A percentile compares a stretch with the other conserved stretches of the same genome.
phyloP scores from a whole-genome alignment of 257 asterid genomes.

The Pogostemon cablin region DNA sequence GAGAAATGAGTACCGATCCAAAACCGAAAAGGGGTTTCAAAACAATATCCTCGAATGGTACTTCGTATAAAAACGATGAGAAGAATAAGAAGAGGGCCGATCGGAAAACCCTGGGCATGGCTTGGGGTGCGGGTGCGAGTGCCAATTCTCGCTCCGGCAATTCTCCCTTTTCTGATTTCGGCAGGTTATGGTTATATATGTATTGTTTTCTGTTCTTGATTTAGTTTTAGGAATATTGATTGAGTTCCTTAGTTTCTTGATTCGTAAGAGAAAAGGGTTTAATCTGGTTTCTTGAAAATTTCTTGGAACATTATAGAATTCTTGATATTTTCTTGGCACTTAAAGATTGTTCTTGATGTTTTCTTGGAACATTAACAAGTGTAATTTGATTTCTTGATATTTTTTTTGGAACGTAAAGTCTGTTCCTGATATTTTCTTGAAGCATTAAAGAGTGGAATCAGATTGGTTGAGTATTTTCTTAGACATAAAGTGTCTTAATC shows the following conservation, averaged over 20 bases:
- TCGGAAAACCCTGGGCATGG: constrained; percentile 83
- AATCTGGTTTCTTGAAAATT: no score
- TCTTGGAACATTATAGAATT: no score
- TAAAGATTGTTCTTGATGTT: no score
- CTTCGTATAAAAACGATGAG: no score
- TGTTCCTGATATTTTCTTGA: neutral
- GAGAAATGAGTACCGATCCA: constrained; percentile 52
- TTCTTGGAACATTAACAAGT: no score
- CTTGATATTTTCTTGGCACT: neutral
- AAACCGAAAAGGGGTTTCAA: constrained; percentile 35
- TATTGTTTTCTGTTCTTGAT: neutral
- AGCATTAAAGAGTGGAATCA: neutral
- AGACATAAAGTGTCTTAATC: neutral
- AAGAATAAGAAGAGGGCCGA: constrained; percentile 53
- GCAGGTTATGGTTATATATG: constrained; percentile 49
- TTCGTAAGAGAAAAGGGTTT: no score
- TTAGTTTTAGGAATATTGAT: neutral
- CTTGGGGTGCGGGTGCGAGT: constrained; percentile 99
- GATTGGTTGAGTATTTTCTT: no score
- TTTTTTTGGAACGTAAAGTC: no score
- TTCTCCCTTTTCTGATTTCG: constrained; percentile 85
- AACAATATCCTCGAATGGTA: neutral
- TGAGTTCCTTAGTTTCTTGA: neutral
- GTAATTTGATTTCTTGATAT: no score
- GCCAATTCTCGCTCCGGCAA: constrained; percentile 68